Evolutionary conservation across 306 rosid genomes (phyloP), one percentile per base, ranked within the genome.

Genomic region (Acacia acuminata): DNA sequence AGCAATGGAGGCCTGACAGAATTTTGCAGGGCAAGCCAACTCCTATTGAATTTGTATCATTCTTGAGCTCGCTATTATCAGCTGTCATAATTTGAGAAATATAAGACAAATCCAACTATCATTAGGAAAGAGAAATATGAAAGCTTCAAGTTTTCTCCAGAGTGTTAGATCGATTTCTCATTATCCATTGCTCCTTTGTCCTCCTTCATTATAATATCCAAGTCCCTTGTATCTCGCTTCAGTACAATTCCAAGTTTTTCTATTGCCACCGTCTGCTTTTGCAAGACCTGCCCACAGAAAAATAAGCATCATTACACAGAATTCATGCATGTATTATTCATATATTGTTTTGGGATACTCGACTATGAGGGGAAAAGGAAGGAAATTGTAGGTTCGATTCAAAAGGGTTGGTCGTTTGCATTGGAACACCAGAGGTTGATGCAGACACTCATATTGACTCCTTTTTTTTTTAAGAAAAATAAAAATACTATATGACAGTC

Each of bases 191-290:
- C 65, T 71, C 88, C 90, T 0, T 81, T 81, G 77, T 92, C 97
- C 63, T 90, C 97, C 0, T 91, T 90, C 93, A 92, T 84, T 82
- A 96, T 94, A 83, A 96, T 96, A 91, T 90, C 97, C 96, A 91
- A 87, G 82, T 96, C 94, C 77, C 99, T 85, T 43, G 84, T 68
- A 82, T 96, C 99, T 38, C 98, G 96, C 92, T 91, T 96, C 82
- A 96, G 87, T 81, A 96, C 97, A 85, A 64, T 87, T 36, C 98
- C 97, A 25, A 96, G 97, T 87, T 96, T 91, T 36, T 94, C 97
- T 77, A 96, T 87, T 72, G 98, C 99, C 76, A 92, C 99, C 3
- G 94, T 96, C 85, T 96, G 99, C 87, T 96, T 94, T 73, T 94
- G 98, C 70, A 96, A 88, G 66, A 96, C 97, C 99, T 96, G 89